Base-by-base conservation (phyloP, 768 basidiomycete genomes). In the Kwoniella heveanensis region DNA sequence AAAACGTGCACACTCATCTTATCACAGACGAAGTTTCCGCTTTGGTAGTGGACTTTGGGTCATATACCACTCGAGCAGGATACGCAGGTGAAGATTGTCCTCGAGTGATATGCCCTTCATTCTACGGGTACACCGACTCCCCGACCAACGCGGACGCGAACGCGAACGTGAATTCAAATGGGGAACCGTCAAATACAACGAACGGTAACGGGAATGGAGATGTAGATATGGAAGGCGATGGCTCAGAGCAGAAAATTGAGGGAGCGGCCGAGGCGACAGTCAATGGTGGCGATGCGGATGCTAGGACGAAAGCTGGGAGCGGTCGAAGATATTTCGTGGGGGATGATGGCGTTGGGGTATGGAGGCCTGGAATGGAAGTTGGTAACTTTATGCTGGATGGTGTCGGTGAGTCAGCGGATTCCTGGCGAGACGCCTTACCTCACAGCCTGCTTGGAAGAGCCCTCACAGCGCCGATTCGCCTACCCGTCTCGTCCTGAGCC, bases 1-100 rank as follows among this genome's bases (percentile, higher is more conserved):
- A n/a, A n/a, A n/a, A n/a, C n/a, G n/a, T n/a, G n/a, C n/a, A n/a
- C n/a, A n/a, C n/a, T n/a, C n/a, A n/a, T n/a, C n/a, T n/a, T n/a
- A n/a, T 32, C 39, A 32, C 64, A 96, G 94, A 97, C 78, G 94
- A 97, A 82, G 92, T 98, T n/a, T 90, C 92, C 36, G 96, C 95
- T 29, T 83, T 98, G 56, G 96, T 98, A 24, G 83, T 99, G 37
- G 96, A 99, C 82, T 89, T 98, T 77, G 96, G 96, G 27, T 84
- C 90, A 12, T 89, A 90, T 25, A 89, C 92, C 9, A 82, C 94
- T 57, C 88, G 96, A 77, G 92, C 92, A 12, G 96, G 96, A 57
- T 96, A 98, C 80, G 95, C 96, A 12, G 96, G 96, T 50, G 95
- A 98, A 81, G 96, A 98, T 74, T 86, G 90, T 12, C 96, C 96